Evolutionary conservation across 2,329 filamentous ascomycete genomes (phyloP), one percentile per base, ranked within the genome.

Genomic region (Graphilbum sp.): DNA sequence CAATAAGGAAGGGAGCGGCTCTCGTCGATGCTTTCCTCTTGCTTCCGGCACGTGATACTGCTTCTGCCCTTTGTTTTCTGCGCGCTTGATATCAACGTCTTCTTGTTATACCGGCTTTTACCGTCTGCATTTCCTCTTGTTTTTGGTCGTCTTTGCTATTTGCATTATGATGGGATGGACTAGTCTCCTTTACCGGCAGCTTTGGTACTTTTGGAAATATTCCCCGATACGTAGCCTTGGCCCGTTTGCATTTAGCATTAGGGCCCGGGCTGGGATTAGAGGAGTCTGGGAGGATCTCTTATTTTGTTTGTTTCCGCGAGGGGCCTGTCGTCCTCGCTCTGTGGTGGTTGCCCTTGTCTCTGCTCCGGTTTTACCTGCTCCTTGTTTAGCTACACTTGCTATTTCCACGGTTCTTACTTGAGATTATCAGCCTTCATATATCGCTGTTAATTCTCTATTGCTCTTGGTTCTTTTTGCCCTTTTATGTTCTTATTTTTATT

Each of bases 221-320:
- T 37, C n/a, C 20, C 15, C 7, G 40, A 32, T 33, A 40, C 40
- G 38, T 42, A 32, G 41, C 37, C 38, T 35, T 37, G 27, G 11
- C 5, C 11, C 13, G 5, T 37, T 24, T 40, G 34, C 40, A 38
- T 33, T 38, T 33, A 32, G 40, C 36, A 32, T 39, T 24, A 36
- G 37, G 36, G 25, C 39, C 17, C n/a, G 38, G 39, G 38, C 35
- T 37, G 39, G 21, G 39, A 31, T 30, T 39, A 39, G 37, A 45
- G 41, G 41, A 40, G 40, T 42, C 38, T 42, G 38, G 41, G 39
- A 35, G 40, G 41, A 41, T 43, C 39, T 37, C 34, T 40, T 34
- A 6, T 20, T 37, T 35, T 29, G 11, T 17, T 20, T 15, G 34
- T 38, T 31, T 21, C 33, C 16, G 33, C 32, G 29, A 25, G 16